Conservation (phyloP, 495 filamentous ascomycete genomes). For the Lasiosphaeria hispida region DNA sequence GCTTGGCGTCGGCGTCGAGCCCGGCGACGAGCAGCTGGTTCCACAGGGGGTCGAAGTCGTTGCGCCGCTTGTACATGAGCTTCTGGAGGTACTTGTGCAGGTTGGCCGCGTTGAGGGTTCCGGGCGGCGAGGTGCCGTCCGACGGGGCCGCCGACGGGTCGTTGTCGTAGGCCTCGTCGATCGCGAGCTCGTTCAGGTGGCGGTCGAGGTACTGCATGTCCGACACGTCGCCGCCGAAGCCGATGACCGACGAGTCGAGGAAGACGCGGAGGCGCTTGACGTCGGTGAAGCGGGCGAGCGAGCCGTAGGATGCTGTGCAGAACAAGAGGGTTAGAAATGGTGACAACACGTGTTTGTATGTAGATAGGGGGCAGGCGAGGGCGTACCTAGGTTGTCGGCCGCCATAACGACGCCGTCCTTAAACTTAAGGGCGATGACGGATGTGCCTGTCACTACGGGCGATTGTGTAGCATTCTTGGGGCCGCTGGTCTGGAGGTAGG, state of each 20-base stretch:
- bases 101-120: slow-evolving; percentile 79
- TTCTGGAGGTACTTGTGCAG: slow-evolving; percentile 94
- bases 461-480: slow-evolving; percentile 85
- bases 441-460: slow-evolving; percentile 93
- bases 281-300: slow-evolving; percentile 92
- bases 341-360: neutral
- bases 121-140: slow-evolving; percentile 31
- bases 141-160: slow-evolving; percentile 45
- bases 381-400: slow-evolving; percentile 87
- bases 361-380: neutral
- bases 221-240: slow-evolving; percentile 90
- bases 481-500: slow-evolving; percentile 66
- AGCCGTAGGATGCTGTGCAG: slow-evolving; percentile 84
- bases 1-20: slow-evolving; percentile 72
- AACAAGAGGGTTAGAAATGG: neutral
- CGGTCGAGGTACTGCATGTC: slow-evolving; percentile 99
- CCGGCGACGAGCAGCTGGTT: slow-evolving; percentile 90
- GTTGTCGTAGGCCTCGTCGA: slow-evolving; percentile 76
- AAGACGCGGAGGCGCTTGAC: slow-evolving; percentile 87
- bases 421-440: slow-evolving; percentile 90
- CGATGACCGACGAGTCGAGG: slow-evolving; percentile 70
- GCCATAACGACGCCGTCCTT: slow-evolving; percentile 94
- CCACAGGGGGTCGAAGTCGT: slow-evolving; percentile 96
- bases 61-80: slow-evolving; percentile 89
- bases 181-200: slow-evolving; percentile 77